Base-by-base conservation (phyloP, 768 basidiomycete species). In the Cyclocybe cylindracea region DNA sequence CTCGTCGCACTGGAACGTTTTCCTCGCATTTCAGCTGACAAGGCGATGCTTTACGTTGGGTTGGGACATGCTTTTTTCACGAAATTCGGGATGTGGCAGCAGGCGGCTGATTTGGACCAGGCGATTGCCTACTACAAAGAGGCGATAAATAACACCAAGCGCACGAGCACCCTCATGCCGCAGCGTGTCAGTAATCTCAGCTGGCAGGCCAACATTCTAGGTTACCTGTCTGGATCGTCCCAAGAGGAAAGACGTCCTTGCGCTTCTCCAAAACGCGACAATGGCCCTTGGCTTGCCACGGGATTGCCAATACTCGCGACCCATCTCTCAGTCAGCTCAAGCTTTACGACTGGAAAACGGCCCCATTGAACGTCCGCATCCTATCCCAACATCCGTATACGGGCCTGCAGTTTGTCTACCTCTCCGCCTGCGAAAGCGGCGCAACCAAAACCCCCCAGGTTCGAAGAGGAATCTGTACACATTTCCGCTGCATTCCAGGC, bases 341-440 rank as follows among this genome's bases (percentile, higher is more conserved):
- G 32, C 44, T 63, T 11, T 57, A 49, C 16, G 59, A 62, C 39
- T 53, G 57, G 53, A 48, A 53, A 35, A 46, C 40, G 24, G 44
- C 45, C 10, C 59, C 59, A 11, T 42, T 59, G 16, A 52, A 59
- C 48, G 14, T 58, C 24, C 36, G 62, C 51, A 43, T 46, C 6
- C 50, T 70, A 11, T 54, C 66, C 19, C 34, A 46, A 2, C 36
- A 50, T 24, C 51, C 57, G 10, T 51, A 54, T 19, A 35, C 43
- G 7, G 31, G 35, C 4, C 51, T 57, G 9, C 44, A 51, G 35
- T 58, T 75, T 16, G 74, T 70, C 1, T 68, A 71, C 53, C 58
- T 75, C 3, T 73, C 73, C 1, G 72, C 74, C 1, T 75, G 73
- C 48, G 62, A 74, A 45, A 74, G 67, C 2, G 68, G 64, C 0